Conservation (phyloP, 2,329 filamentous ascomycete species). For the Aspergillus spinulosporus region DNA sequence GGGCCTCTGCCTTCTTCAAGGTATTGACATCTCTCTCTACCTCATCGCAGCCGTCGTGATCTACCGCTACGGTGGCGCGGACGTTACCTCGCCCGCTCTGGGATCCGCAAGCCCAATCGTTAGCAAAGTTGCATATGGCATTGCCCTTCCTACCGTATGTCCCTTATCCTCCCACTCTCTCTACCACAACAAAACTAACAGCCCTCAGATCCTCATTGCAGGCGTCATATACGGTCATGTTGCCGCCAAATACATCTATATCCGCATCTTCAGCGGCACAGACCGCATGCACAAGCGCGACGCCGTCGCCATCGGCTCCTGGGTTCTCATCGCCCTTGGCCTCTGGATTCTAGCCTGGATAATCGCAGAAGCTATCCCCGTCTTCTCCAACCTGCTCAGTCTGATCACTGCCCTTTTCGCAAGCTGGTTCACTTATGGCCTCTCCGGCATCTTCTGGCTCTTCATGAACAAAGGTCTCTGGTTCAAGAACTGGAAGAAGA, state of each 20-base stretch:
- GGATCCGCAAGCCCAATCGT: slow-evolving; percentile 59
- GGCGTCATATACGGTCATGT: slow-evolving; percentile 71
- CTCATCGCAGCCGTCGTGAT: slow-evolving; percentile 66
- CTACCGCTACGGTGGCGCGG: slow-evolving; percentile 64
- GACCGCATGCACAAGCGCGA: slow-evolving; percentile 56
- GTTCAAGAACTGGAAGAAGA: slow-evolving; percentile 35
- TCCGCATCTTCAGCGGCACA: slow-evolving; percentile 62
- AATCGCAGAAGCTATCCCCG: slow-evolving; percentile 68
- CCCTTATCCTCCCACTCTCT: background rate
- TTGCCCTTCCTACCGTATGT: slow-evolving; percentile 63
- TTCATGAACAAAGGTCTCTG: slow-evolving; percentile 37
- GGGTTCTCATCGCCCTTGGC: slow-evolving; percentile 57
- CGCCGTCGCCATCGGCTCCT: slow-evolving; percentile 54
- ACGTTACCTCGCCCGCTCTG: slow-evolving; percentile 66
- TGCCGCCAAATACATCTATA: slow-evolving; percentile 65
- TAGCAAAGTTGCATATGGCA: slow-evolving; percentile 65
- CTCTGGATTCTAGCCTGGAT: slow-evolving; percentile 65
- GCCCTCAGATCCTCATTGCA: slow-evolving; percentile 60
- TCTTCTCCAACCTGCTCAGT: slow-evolving; percentile 67
- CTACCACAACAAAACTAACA: slow-evolving; percentile 1
- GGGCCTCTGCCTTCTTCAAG: slow-evolving; percentile 62
- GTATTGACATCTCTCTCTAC: slow-evolving; percentile 62
- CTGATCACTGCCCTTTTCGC: slow-evolving; percentile 65
- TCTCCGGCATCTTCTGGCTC: slow-evolving; percentile 41
- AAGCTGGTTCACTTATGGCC: slow-evolving; percentile 63